Percentiles rank a stretch among this genome's conserved stretches.
phyloP scores from a whole-genome alignment of 352 stramenopile species.

The Hyaloperonospora arabidopsidis region DNA sequence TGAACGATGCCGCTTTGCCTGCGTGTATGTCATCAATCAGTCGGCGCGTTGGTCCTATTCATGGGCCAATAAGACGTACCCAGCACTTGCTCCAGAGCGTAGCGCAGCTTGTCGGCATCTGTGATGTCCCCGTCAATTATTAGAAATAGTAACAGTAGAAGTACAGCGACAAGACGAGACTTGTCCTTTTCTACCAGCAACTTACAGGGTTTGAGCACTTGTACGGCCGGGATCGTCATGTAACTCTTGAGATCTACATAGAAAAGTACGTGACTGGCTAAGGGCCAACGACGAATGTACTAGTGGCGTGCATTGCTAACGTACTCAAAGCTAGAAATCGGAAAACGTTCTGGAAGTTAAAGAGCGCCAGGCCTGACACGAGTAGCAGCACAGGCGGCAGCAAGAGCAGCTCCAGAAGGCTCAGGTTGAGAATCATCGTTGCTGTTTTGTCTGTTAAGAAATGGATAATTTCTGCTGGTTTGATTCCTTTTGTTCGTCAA shows the following conservation, averaged over 20 bases:
- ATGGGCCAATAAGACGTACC: conserved; percentile 22
- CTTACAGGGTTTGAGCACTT: conserved; percentile 49
- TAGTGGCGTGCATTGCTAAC: neutral
- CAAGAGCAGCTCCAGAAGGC: conserved; percentile 54
- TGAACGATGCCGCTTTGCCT: conserved; percentile 67
- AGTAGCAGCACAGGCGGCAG: conserved; percentile 66
- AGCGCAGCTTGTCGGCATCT: conserved; percentile 64
- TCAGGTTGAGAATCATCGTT: conserved; percentile 46
- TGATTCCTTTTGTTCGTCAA: too few species aligned
- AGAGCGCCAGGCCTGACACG: conserved; percentile 55
- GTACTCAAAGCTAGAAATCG: conserved; percentile 54
- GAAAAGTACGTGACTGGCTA: neutral
- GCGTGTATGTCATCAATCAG: neutral
- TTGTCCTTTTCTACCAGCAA: neutral
- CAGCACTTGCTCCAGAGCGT: conserved; percentile 63
- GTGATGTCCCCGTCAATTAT: neutral
- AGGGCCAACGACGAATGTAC: neutral
- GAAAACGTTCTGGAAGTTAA: conserved; percentile 77
- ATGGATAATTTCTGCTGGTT: too few species aligned
- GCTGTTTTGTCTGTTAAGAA: too few species aligned
- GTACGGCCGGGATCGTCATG: conserved; percentile 59
- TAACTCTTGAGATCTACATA: conserved; percentile 50
- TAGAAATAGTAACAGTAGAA: too few species aligned
- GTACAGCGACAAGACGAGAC: too few species aligned
- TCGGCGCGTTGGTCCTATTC: neutral